Percentiles rank a stretch among this genome's conserved stretches.
phyloP scores from a whole-genome alignment of 805 yeast species.

The Candida nitratophila region DNA sequence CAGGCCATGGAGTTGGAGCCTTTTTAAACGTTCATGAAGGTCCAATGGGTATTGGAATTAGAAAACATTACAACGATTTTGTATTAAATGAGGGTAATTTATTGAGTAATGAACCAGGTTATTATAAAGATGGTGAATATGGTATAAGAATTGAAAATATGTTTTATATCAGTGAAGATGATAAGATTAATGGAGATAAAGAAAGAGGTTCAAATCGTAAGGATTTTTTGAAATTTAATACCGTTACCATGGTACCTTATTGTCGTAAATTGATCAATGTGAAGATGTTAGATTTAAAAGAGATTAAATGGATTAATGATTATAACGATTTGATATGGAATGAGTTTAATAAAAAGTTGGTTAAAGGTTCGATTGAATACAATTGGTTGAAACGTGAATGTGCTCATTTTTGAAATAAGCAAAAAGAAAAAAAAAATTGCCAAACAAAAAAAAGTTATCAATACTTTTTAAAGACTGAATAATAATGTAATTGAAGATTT shows the following conservation, averaged over 20 bases:
- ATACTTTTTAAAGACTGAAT: no score
- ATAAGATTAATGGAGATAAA: no score
- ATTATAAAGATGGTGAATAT: conserved; percentile 50
- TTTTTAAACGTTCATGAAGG: conserved; percentile 58
- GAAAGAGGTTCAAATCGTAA: conserved; percentile 29
- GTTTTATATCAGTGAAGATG: conserved; percentile 30
- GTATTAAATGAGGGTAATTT: conserved; percentile 46
- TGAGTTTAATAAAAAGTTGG: conserved; percentile 31
- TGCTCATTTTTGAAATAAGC: conserved; percentile 3
- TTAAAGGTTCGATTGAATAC: conserved; percentile 30
- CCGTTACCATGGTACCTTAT: conserved; percentile 52
- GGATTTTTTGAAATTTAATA: conserved; percentile 45
- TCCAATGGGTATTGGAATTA: conserved; percentile 54
- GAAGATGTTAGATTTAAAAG: conserved; percentile 36
- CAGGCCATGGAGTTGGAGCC: conserved; percentile 61
- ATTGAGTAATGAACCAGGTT: conserved; percentile 58
- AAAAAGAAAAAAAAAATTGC: no score
- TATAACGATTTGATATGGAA: conserved; percentile 44
- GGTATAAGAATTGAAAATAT: conserved; percentile 52
- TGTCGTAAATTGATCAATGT: conserved; percentile 44
- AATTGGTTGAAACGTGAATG: conserved; percentile 49
- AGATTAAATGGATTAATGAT: conserved; percentile 40
- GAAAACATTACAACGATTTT: conserved; percentile 39
- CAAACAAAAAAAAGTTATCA: no score
- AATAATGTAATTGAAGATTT: no score